Base-by-base conservation (phyloP, 495 filamentous ascomycete genomes). In the Xylaria sp. region DNA sequence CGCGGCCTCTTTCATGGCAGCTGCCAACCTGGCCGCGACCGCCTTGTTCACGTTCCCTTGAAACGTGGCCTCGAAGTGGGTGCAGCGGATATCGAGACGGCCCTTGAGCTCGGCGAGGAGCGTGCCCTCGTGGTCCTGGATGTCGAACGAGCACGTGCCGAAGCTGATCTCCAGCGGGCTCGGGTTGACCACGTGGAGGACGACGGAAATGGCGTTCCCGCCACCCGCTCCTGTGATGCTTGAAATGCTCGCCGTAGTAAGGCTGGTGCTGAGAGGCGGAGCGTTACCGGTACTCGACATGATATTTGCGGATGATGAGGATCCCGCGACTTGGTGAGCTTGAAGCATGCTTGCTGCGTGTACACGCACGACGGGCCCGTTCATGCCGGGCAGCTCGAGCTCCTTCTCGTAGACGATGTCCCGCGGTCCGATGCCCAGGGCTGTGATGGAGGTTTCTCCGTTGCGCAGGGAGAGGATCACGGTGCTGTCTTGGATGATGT, bases 141-240 rank as follows among this genome's bases (percentile, higher is more conserved):
- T 76, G 57, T 78, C 74, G 62, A 79, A 79, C 4, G 66, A 64
- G 61, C 75, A 76, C 21, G 53, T 61, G n/a, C 80, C 79, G 71
- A 81, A 71, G 62, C 72, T 74, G 7, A 81, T 74, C 67, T 81
- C 79, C 2, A 80, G 44, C 0, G 76, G 75, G 29, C 69, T 74
- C 11, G 75, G 78, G 58, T 82, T 82, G 29, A 17, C 40, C 2
- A 79, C 61, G 57, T 57, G 65, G 43, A 81, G 24, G 11, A 31
- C 68, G 9, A 74, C 67, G 19, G 29, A 71, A 48, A 74, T 29
- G 8, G 4, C 21, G 2, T 63, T 62, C 14, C 55, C 21, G 21
- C 62, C 35, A 14, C 63, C 29, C 21, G 17, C n/a, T 21, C 46
- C 67, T 26, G 19, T 19, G 19, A 26, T 69, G 67, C 40, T 19